Percentiles rank a stretch among this genome's conserved stretches.
Evolutionary conservation across 805 yeast species (phyloP).

Genomic region (Starmerella scarabaei): DNA sequence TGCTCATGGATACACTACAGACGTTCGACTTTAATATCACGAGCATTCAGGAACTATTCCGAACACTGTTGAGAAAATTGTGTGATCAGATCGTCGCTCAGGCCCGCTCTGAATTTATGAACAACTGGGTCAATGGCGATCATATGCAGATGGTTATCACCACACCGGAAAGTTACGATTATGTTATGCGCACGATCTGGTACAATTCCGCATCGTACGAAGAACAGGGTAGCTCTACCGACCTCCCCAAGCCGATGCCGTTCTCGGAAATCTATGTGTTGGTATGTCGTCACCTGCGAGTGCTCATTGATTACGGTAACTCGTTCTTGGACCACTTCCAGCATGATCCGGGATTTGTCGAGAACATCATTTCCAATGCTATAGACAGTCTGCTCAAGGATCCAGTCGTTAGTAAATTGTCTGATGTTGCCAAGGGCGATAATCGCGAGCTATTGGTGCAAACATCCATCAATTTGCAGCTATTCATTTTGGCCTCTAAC

Average conservation of each 20-base stretch:
- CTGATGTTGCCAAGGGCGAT: constrained; percentile 48
- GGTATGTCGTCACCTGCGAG: constrained; percentile 62
- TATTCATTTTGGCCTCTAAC: constrained; percentile 60
- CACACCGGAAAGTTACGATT: constrained; percentile 45
- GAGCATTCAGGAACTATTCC: constrained; percentile 48
- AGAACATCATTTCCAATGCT: constrained; percentile 44
- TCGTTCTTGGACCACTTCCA: constrained; percentile 52
- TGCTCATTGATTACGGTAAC: constrained; percentile 50
- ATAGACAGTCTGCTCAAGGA: constrained; percentile 58
- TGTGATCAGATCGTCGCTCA: constrained; percentile 42
- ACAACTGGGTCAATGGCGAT: constrained; percentile 61
- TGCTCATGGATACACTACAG: constrained; percentile 64
- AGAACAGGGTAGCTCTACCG: constrained; percentile 26
- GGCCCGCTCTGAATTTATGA: constrained; percentile 49
- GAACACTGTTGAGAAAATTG: constrained; percentile 45
- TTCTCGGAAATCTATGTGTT: constrained; percentile 82
- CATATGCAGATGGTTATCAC: constrained; percentile 74
- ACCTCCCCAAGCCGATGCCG: constrained; percentile 57
- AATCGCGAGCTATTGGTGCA: constrained; percentile 87
- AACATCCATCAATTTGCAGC: constrained; percentile 75
- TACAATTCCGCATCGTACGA: constrained; percentile 38
- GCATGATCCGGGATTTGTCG: constrained; percentile 46
- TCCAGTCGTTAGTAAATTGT: constrained; percentile 52
- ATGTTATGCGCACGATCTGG: constrained; percentile 58
- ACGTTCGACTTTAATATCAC: constrained; percentile 49